A percentile compares a stretch with the other conserved stretches of the same genome.
Conservation (phyloP, 495 filamentous ascomycete genomes). For the Tuber indicum region DNA sequence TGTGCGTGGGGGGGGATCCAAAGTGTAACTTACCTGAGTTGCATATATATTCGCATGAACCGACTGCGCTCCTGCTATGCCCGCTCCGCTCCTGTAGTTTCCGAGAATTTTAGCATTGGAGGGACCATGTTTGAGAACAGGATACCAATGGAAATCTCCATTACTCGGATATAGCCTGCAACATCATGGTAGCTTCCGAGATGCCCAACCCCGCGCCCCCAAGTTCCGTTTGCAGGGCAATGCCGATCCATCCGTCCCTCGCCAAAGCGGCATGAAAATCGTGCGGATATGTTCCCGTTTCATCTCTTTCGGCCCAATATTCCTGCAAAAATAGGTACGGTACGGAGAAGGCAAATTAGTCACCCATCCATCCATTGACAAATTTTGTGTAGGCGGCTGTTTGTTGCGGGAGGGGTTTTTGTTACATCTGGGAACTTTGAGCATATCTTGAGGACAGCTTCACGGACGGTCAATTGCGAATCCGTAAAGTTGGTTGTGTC, state of each 20-base stretch:
- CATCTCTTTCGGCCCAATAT: slow-evolving; percentile 68
- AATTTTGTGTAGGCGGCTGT: neutral
- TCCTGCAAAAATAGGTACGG: slow-evolving; percentile 37
- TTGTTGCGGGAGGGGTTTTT: neutral
- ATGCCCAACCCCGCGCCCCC: slow-evolving; percentile 71
- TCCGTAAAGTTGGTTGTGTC: slow-evolving; percentile 65
- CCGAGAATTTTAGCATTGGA: neutral
- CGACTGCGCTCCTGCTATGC: slow-evolving; percentile 69
- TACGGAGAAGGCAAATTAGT: slow-evolving; percentile 10
- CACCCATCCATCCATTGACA: neutral
- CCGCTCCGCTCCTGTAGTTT: slow-evolving; percentile 54
- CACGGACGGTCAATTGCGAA: slow-evolving; percentile 63
- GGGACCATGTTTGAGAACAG: neutral
- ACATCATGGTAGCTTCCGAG: slow-evolving; percentile 76
- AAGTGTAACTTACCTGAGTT: slow-evolving; percentile 10
- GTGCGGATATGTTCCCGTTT: slow-evolving; percentile 60
- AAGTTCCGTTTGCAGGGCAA: slow-evolving; percentile 64
- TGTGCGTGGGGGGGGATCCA: neutral
- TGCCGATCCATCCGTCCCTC: slow-evolving; percentile 77
- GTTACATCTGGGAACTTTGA: slow-evolving; percentile 52
- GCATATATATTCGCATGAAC: slow-evolving; percentile 57
- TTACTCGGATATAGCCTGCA: slow-evolving; percentile 55
- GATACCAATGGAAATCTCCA: slow-evolving; percentile 22
- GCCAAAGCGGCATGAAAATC: slow-evolving; percentile 69
- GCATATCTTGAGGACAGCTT: slow-evolving; percentile 63